phyloP scores from a whole-genome alignment of 2,329 filamentous ascomycete species.

The Alternaria sp. region DNA sequence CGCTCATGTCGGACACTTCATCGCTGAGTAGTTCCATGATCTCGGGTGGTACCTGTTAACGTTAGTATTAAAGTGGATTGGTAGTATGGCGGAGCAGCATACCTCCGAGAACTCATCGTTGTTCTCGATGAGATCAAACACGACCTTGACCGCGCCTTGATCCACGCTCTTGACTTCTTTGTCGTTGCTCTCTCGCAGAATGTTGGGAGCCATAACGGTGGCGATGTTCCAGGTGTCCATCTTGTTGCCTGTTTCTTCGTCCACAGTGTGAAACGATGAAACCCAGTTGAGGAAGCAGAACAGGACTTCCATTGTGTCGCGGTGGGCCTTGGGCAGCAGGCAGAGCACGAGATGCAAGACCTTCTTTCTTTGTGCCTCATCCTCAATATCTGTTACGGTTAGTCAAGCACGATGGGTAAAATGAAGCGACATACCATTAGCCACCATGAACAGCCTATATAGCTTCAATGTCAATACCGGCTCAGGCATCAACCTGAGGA shows the following conservation, averaged over 20 bases:
- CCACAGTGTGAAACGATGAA: slow-evolving; percentile 94
- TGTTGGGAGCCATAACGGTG: slow-evolving; percentile 96
- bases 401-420: slow-evolving; percentile 6
- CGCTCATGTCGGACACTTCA: slow-evolving; percentile 85
- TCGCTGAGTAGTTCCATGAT: slow-evolving; percentile 86
- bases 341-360: slow-evolving; percentile 92
- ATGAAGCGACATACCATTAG: slow-evolving; percentile 67
- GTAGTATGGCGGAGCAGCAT: slow-evolving; percentile 49
- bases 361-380: slow-evolving; percentile 80
- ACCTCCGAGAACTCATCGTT: slow-evolving; percentile 99
- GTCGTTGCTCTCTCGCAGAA: slow-evolving; percentile 72
- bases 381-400: slow-evolving; percentile 67
- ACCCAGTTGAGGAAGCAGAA: slow-evolving; percentile 98
- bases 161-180: slow-evolving; percentile 71
- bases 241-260: slow-evolving; percentile 96
- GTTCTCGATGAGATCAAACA: slow-evolving; percentile 86
- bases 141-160: slow-evolving; percentile 91
- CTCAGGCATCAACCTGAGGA: slow-evolving; percentile 91
- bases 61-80: slow-evolving; percentile 24
- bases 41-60: slow-evolving; percentile 83
- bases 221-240: slow-evolving; percentile 99
- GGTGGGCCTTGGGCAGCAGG: slow-evolving; percentile 86
- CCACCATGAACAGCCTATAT: slow-evolving; percentile 86
- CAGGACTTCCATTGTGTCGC: slow-evolving; percentile 92
- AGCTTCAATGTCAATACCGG: slow-evolving; percentile 95